These are phyloP conservation scores for Leccinellum luteum DNA, from an alignment of 768 basidiomycete species.

Conservation along the genomic window DNA sequence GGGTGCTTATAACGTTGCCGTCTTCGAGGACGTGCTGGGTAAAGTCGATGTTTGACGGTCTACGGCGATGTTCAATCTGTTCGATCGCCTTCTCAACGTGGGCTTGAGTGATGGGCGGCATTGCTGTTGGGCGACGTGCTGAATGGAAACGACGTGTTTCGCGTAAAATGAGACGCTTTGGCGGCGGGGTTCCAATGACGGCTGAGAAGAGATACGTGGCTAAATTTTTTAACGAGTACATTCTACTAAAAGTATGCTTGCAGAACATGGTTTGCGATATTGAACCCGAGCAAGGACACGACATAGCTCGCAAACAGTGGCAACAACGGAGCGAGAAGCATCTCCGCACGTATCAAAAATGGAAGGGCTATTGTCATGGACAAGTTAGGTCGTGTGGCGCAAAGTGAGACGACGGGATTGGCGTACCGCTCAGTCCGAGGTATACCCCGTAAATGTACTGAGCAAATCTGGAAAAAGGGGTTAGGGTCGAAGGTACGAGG, in stretches of 20 bases:
- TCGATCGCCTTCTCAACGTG: constrained; percentile 36
- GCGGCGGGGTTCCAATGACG: constrained; percentile 30
- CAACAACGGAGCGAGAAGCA: constrained; percentile 86
- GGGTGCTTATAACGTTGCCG: constrained; percentile 86
- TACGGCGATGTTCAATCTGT: constrained; percentile 41
- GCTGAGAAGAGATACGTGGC: constrained; percentile 4
- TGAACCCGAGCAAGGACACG: constrained; percentile 85
- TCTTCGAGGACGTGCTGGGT: constrained; percentile 93
- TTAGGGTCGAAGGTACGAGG: constrained; percentile 6
- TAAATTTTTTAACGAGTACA: constrained; percentile 10
- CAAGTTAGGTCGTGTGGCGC: constrained; percentile 10
- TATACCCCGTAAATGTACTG: constrained; percentile 94
- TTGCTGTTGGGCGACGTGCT: constrained; percentile 1
- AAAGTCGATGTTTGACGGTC: constrained; percentile 73
- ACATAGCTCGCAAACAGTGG: constrained; percentile 86
- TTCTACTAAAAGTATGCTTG: constrained; percentile 68
- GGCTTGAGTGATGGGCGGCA: constrained; percentile 36
- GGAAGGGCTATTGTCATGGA: constrained; percentile 64
- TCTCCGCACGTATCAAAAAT: constrained; percentile 85
- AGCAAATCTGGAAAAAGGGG: constrained; percentile 52
- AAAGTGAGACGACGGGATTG: constrained; percentile 1
- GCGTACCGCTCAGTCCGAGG: constrained; percentile 75
- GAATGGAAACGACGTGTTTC: neutral
- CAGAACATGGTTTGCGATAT: constrained; percentile 82
- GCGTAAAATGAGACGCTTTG: constrained; percentile 15